These are phyloP conservation scores for Ceratobasidium sp. DNA, from an alignment of 1,284 basidiomycete species.

Conservation along the genomic window DNA sequence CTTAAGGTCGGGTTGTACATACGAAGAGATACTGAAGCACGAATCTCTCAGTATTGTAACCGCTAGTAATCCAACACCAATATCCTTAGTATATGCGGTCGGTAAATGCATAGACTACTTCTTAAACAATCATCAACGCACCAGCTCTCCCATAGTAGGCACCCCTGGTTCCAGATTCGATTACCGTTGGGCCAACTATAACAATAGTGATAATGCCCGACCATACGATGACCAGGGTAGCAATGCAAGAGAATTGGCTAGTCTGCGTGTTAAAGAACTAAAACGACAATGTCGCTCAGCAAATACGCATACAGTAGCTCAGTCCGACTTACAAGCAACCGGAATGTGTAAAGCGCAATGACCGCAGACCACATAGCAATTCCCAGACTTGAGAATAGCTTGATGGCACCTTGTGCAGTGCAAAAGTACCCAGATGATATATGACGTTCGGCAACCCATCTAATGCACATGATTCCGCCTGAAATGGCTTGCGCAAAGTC, in stretches of 20 bases:
- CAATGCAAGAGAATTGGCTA: constrained; percentile 15
- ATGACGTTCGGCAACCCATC: constrained; percentile 57
- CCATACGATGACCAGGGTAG: constrained; percentile 57
- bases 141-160: constrained; percentile 57
- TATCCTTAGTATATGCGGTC: constrained; percentile 54
- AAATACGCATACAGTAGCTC: constrained; percentile 49
- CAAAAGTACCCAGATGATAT: constrained; percentile 57
- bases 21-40: constrained; percentile 62
- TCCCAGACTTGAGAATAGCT: constrained; percentile 60
- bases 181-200: constrained; percentile 54
- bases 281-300: not conserved
- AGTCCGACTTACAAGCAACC: constrained; percentile 18
- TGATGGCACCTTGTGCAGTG: constrained; percentile 59
- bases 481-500: constrained; percentile 58
- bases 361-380: constrained; percentile 61
- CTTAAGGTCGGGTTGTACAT: not conserved
- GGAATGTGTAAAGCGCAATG: constrained; percentile 40
- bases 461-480: constrained; percentile 57
- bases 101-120: constrained; percentile 2
- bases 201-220: constrained; percentile 58
- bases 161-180: constrained; percentile 49
- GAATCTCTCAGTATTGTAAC: constrained; percentile 56
- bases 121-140: constrained; percentile 51
- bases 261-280: constrained; percentile 41
- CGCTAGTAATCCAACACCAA: constrained; percentile 62